Conservation (phyloP, 1,139 yeast genomes). For the Pneumocystis jirovecii region DNA sequence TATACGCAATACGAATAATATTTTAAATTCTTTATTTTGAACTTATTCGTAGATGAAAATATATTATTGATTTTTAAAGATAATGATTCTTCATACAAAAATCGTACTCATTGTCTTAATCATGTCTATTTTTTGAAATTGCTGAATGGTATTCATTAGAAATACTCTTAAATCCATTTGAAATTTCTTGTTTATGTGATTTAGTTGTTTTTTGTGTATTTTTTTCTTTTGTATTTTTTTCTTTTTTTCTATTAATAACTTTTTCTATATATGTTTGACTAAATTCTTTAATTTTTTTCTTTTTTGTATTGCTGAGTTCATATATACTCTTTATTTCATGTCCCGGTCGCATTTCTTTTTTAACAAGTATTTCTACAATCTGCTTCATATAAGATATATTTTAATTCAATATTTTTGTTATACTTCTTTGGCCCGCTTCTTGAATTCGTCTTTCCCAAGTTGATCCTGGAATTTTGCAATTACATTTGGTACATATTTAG, state of each 20-base stretch:
- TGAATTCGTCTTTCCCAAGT: constrained; percentile 58
- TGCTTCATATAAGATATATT: not conserved
- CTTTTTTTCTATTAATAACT: constrained; percentile 32
- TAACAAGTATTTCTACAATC: constrained; percentile 17
- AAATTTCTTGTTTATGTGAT: constrained; percentile 6
- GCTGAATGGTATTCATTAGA: not conserved
- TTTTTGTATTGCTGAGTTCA: constrained; percentile 47
- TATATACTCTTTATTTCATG: constrained; percentile 24
- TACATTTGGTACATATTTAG: constrained; percentile 64
- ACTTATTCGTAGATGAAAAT: not conserved
- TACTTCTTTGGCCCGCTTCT: constrained; percentile 58
- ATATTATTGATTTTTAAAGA: not conserved
- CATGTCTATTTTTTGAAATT: not conserved
- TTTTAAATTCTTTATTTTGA: not conserved
- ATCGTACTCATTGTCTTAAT: not conserved
- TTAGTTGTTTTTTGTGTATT: constrained; percentile 26
- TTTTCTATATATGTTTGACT: constrained; percentile 59
- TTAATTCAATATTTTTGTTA: constrained; percentile 40
- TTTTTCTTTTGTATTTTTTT: constrained; percentile 26
- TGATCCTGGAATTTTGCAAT: constrained; percentile 44
- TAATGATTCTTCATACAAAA: not conserved
- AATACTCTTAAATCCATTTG: not conserved
- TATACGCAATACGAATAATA: not conserved
- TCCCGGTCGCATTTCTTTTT: constrained; percentile 16
- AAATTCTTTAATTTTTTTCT: constrained; percentile 53